A percentile compares a stretch with the other conserved stretches of the same genome.
phyloP scores from a whole-genome alignment of 495 filamentous ascomycete species.

The Trichoderma asperelloides region DNA sequence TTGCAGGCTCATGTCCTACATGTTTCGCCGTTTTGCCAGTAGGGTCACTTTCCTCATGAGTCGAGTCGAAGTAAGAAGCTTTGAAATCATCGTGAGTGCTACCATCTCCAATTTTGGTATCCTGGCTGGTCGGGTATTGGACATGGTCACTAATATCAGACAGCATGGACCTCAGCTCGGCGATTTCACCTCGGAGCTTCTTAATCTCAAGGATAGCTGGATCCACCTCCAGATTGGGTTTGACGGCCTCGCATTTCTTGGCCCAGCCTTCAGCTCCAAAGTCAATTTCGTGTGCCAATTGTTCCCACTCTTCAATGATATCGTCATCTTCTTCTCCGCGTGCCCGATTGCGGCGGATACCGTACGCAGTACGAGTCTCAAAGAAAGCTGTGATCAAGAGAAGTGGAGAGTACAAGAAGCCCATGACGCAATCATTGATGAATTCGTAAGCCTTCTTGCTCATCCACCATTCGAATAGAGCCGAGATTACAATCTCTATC shows the following conservation, averaged over 20 bases:
- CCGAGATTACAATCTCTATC: slow-evolving; percentile 71
- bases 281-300: slow-evolving; percentile 60
- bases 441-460: slow-evolving; percentile 54
- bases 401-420: slow-evolving; percentile 72
- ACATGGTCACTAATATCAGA: slow-evolving; percentile 25
- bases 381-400: slow-evolving; percentile 68
- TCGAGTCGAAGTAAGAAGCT: neutral
- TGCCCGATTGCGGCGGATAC: slow-evolving; percentile 61
- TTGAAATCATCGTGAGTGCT: neutral
- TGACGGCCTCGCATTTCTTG: slow-evolving; percentile 61
- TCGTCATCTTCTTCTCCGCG: slow-evolving; percentile 88
- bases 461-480: slow-evolving; percentile 94
- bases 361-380: slow-evolving; percentile 60
- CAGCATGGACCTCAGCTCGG: slow-evolving; percentile 47
- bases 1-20: neutral
- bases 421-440: slow-evolving; percentile 85
- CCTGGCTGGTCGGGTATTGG: slow-evolving; percentile 26
- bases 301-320: slow-evolving; percentile 84
- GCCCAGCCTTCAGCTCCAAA: slow-evolving; percentile 75
- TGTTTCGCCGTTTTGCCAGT: neutral
- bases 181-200: slow-evolving; percentile 60
- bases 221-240: slow-evolving; percentile 70
- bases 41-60: slow-evolving; percentile 15
- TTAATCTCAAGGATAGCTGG: slow-evolving; percentile 56
- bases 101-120: slow-evolving; percentile 2